These are phyloP conservation scores for Endogone sp. DNA, from an alignment of 192 early-diverging fungal species.

Conservation along the genomic window DNA sequence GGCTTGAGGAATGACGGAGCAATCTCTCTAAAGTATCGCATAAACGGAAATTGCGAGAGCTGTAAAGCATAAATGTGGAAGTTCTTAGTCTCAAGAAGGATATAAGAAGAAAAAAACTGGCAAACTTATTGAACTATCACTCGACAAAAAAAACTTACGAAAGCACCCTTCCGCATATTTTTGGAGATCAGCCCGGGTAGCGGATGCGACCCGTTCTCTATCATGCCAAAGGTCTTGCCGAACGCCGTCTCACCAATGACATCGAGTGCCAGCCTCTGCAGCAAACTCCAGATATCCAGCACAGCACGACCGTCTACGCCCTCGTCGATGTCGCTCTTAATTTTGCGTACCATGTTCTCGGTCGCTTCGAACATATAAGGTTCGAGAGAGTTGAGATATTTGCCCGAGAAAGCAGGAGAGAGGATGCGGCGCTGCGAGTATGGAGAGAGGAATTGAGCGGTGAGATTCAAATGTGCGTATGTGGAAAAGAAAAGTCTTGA, in stretches of 20 bases:
- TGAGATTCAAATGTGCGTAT: background rate
- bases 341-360: slow-evolving; percentile 22
- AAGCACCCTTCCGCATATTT: background rate
- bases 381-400: slow-evolving; percentile 43
- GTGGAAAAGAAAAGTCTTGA: background rate
- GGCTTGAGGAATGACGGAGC: background rate
- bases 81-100: no score
- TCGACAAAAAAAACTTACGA: no score
- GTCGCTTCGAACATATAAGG: slow-evolving; percentile 30
- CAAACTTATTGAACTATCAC: no score
- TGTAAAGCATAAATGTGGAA: no score
- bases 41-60: background rate
- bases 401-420: slow-evolving; percentile 41
- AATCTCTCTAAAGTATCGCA: background rate
- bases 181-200: slow-evolving; percentile 20
- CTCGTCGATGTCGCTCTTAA: slow-evolving; percentile 15
- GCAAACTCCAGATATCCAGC: slow-evolving; percentile 33
- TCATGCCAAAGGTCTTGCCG: slow-evolving; percentile 42
- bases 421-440: slow-evolving; percentile 35
- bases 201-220: slow-evolving; percentile 36
- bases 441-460: background rate
- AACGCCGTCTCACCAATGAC: slow-evolving; percentile 45
- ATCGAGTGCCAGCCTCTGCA: slow-evolving; percentile 33
- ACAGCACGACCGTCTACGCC: slow-evolving; percentile 13
- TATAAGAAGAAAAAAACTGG: no score